Evolutionary conservation across 2,329 filamentous ascomycete species (phyloP).

Genomic region (Microdochium bolleyi): DNA sequence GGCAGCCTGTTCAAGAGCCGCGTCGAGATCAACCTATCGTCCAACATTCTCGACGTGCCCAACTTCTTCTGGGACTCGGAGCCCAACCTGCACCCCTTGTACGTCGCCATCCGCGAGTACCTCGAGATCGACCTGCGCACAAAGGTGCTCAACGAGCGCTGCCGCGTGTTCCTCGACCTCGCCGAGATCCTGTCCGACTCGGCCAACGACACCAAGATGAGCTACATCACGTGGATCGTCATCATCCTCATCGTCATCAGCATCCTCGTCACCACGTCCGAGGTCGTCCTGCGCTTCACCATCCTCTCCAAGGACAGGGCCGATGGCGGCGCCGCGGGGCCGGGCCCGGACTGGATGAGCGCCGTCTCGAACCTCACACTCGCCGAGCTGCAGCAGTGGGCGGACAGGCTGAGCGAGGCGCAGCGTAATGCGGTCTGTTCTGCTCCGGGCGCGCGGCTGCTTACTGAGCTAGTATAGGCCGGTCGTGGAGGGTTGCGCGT

Average conservation of each 20-base stretch:
- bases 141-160: conserved; percentile 94
- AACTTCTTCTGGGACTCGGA: conserved; percentile 99
- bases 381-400: conserved; percentile 19
- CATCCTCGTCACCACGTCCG: conserved; percentile 83
- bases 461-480: background rate
- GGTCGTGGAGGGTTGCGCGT: background rate
- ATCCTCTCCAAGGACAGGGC: conserved; percentile 49
- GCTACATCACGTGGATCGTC: conserved; percentile 93
- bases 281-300: conserved; percentile 79
- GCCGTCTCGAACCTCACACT: conserved; percentile 16
- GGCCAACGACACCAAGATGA: conserved; percentile 93
- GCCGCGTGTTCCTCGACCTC: conserved; percentile 90
- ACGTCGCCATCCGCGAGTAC: conserved; percentile 91
- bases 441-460: background rate
- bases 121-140: conserved; percentile 95
- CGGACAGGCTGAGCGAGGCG: conserved; percentile 15
- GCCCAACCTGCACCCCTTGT: conserved; percentile 88
- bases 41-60: conserved; percentile 90
- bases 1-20: conserved; percentile 87
- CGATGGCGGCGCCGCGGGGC: conserved; percentile 5
- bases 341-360: background rate
- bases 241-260: conserved; percentile 88
- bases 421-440: conserved; percentile 17
- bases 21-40: conserved; percentile 95
- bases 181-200: conserved; percentile 91